A percentile compares a stretch with the other conserved stretches of the same genome.
Evolutionary conservation across 441 rosid species (phyloP).

Genomic region (Gossypium lobatum): DNA sequence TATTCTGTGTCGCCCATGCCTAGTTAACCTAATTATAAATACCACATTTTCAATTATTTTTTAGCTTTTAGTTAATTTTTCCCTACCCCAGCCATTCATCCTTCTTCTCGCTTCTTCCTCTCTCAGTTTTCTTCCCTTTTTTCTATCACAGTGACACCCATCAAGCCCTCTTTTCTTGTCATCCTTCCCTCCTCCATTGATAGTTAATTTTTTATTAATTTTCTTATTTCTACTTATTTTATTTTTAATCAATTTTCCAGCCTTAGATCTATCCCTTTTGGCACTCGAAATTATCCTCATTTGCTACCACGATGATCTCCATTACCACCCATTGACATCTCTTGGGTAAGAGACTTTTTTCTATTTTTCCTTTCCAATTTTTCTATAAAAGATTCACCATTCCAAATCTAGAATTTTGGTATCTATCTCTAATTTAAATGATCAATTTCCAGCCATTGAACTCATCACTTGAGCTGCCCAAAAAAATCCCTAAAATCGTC

Average conservation of each 20-base stretch:
- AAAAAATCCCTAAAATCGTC: neutral
- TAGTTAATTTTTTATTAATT: neutral
- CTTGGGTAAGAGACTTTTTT: neutral
- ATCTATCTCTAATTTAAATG: neutral
- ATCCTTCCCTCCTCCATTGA: neutral
- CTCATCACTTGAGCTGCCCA: neutral
- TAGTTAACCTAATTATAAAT: neutral
- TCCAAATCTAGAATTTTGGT: neutral
- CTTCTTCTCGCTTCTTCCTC: neutral
- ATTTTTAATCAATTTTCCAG: neutral
- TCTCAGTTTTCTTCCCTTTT: neutral
- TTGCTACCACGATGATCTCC: neutral
- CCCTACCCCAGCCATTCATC: neutral
- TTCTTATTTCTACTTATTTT: neutral
- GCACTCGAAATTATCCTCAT: neutral
- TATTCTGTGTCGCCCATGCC: neutral
- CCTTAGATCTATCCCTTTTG: neutral
- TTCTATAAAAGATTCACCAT: too few species aligned
- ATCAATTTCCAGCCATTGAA: neutral
- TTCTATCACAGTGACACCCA: neutral
- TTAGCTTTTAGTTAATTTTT: neutral
- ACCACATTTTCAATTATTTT: neutral
- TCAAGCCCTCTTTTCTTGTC: neutral
- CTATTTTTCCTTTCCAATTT: neutral
- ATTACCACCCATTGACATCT: neutral